Percentiles rank a stretch among this genome's conserved stretches.
These are phyloP conservation scores for Przewalskia tangutica DNA, from an alignment of 257 asterid species.

Conservation along the genomic window DNA sequence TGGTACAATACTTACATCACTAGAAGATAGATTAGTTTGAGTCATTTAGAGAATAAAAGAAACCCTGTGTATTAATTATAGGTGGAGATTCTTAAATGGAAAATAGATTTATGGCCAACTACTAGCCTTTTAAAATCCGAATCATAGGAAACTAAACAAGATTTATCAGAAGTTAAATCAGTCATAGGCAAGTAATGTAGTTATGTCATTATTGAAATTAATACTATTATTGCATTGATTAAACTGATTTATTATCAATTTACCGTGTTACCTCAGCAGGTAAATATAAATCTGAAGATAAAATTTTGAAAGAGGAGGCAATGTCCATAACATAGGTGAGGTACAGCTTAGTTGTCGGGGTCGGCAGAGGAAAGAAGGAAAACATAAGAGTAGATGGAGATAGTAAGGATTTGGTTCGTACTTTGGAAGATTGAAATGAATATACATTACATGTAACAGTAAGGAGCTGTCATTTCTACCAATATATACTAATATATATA, in stretches of 20 bases:
- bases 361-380: conserved; percentile 10
- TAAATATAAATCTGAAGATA: no score
- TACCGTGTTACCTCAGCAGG: no score
- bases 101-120: no score
- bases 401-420: conserved; percentile 18
- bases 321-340: conserved; percentile 3
- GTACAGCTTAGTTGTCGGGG: conserved; percentile 29
- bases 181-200: no score
- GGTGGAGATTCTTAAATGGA: background rate
- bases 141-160: background rate
- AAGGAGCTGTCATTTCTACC: conserved; percentile 42
- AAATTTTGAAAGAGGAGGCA: background rate
- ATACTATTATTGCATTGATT: no score
- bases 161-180: no score
- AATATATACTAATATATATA: no score
- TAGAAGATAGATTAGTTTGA: no score
- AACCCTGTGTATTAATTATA: no score
- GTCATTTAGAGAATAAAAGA: no score
- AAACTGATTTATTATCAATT: background rate
- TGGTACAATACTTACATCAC: no score
- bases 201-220: no score
- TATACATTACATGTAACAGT: conserved; percentile 11
- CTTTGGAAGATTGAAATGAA: conserved; percentile 5
- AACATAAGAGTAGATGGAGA: conserved; percentile 12
- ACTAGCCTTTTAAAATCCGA: background rate